Base-by-base conservation (phyloP, 768 basidiomycete genomes). In the Leucocoprinus sp. region DNA sequence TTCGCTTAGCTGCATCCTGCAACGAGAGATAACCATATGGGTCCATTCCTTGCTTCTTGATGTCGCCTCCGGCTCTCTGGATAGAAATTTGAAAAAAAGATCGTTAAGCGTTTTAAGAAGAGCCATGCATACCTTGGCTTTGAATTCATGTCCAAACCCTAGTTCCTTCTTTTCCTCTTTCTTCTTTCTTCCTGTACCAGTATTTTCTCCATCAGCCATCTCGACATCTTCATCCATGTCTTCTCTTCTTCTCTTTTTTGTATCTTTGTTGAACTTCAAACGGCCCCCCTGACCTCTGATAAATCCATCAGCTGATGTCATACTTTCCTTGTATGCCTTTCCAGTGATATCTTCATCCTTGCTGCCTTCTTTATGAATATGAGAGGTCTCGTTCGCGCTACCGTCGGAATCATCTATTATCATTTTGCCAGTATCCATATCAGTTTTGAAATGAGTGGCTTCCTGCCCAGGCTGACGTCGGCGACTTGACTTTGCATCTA, bases 181-280 rank as follows among this genome's bases (percentile, higher is more conserved):
- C 72, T 75, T 70, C 67, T 75, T 74, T 62, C 70, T 50, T 50
- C 64, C 67, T 23, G 43, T 51, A 31, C 54, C 56, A n/a, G 54
- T 55, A 35, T 69, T 68, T 48, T 85, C 78, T 0, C 61, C 75
- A 49, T 91, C 88, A 19, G 69, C 87, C 77, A 91, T 84, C 50
- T 90, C 85, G 42, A 88, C 69, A n/a, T 48, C 46, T 12, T 40
- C 37, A 36, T 38, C 44, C 6, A 15, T 31, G 27, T 38, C 82
- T 42, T 80, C 81, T 40, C 85, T 75, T 49, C 92, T 67, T 48
- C 92, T 80, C 63, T 95, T 93, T 64, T 93, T 98, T 28, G 92
- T 97, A 57, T 95, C 84, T 62, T 96, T 97, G 70, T 96, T 90
- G 67, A 98, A 97, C 63, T 91, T 93, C 59, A 98, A 65, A 43